Percentiles rank a stretch among this genome's conserved stretches.
Evolutionary conservation across 495 filamentous ascomycete species (phyloP).

Genomic region (Podospora pseudoanserina): DNA sequence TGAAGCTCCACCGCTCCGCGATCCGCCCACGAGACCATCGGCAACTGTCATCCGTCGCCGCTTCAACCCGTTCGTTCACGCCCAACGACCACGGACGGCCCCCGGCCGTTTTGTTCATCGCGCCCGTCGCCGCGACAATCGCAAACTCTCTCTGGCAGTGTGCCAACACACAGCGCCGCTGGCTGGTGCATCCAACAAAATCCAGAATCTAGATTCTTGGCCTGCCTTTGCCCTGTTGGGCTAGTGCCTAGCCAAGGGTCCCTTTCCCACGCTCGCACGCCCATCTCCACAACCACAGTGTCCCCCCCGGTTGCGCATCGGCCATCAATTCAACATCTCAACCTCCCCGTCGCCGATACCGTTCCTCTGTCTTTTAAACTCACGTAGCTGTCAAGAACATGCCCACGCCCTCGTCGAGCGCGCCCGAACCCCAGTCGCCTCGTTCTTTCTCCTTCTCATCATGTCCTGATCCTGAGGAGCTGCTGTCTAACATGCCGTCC

Average conservation of each 20-base stretch:
- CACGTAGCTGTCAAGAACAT: constrained; percentile 30
- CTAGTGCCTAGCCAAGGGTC: constrained; percentile 2
- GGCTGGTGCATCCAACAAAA: background rate
- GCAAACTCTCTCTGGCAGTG: background rate
- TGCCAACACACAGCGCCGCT: background rate
- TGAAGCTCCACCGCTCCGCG: constrained; percentile 13
- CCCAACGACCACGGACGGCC: constrained; percentile 4
- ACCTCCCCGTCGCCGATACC: background rate
- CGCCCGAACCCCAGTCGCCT: constrained; percentile 37
- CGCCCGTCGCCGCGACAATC: background rate
- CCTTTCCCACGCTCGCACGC: background rate
- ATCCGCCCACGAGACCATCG: constrained; percentile 15
- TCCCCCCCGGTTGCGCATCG: background rate
- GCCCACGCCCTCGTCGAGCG: constrained; percentile 51
- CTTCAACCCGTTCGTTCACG: constrained; percentile 7
- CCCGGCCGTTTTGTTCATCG: background rate
- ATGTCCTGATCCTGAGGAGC: constrained; percentile 43
- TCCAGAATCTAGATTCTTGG: constrained; percentile 7
- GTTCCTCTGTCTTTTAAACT: background rate
- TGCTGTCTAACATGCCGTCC: constrained; percentile 6
- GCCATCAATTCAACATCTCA: constrained; percentile 1
- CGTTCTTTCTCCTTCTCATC: constrained; percentile 40
- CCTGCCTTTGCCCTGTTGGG: background rate
- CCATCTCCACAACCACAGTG: background rate
- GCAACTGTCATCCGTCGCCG: constrained; percentile 7